Base-by-base conservation (phyloP, 805 yeast species). In the Wickerhamomyces chaumierensis region DNA sequence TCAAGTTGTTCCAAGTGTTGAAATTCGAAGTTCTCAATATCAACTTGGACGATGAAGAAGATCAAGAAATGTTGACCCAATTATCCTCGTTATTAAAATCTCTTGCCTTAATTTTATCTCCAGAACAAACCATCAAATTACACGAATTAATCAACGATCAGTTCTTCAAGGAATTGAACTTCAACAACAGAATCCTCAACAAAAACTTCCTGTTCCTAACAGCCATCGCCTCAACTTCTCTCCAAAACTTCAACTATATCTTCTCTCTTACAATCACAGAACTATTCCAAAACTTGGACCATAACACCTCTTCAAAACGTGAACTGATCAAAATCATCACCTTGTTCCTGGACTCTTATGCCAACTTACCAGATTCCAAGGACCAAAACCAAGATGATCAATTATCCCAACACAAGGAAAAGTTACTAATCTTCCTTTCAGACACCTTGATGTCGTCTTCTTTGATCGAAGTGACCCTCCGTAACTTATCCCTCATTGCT, bases 11-110 rank as follows among this genome's bases (percentile, higher is more conserved):
- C 95, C 81, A 83, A 48, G 84, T 95, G 0, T 62, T 90, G 38
- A 90, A 90, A 55, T 87, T 75, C 55, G 96, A 90, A 57, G 69
- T 90, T n/a, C 62, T 90, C 40, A 95, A 90, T 55, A 8, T 28
- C 15, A 28, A 28, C 16, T 28, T 28, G n/a, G 79, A 78, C 33
- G 84, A 81, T n/a, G 73, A 68, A 17, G 71, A 65, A 23, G 63
- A 58, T 34, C 65, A 19, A 33, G 46, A 61, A 28, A 14, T 28
- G 16, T n/a, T 14, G 31, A 7, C n/a, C 7, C 16, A 14, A 13
- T 13, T 28, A 13, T 8, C 31, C n/a, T 7, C 7, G 16, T 14
- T 28, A 6, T 14, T 28, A 6, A 28, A 13, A 14, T 5, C n/a
- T 6, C 7, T 28, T 7, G 16, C 13, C 6, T 8, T 6, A 5